Base-by-base conservation (phyloP, 225 moss, liverwort and hornwort genomes). In the Sphagnum contortum region DNA sequence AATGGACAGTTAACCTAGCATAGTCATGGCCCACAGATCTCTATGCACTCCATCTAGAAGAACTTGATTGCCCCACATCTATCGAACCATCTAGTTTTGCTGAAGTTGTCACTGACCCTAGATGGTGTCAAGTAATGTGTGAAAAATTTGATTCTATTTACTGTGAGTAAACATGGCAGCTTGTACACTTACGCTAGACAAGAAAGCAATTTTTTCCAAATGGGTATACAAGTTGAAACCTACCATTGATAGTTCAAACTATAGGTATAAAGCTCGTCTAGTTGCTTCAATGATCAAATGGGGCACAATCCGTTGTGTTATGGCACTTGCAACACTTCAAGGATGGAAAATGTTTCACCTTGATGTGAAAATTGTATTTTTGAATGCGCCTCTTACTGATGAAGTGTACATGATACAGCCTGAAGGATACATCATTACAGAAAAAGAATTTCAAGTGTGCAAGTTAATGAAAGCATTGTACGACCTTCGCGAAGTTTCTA, bases 271-370 rank as follows among this genome's bases (percentile, higher is more conserved):
- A n/a, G n/a, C n/a, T n/a, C n/a, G n/a, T 54, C n/a, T n/a, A n/a
- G n/a, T 58, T 12, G 10, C 14, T 58, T n/a, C 10, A 5, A 5
- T 11, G 4, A 12, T 58, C 7, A 58, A 58, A 58, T 58, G 58
- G n/a, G 14, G 7, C 7, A 12, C 58, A 1, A 29, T 12, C n/a
- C 1, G n/a, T 5, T 12, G 5, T n/a, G 5, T 29, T 12, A n/a
- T 2, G 8, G 58, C 52, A 8, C 12, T 59, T 5, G 58, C 14
- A 1, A 2, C 58, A 59, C 14, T 1, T 12, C n/a, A 5, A 59
- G 58, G 58, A 59, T 59, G 58, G 58, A n/a, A 59, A 12, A 59
- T 59, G 5, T 12, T 12, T 59, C 58, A 59, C 12, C 58, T 59
- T 59, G 58, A 59, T 29, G 1, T 59, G 5, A 59, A 59, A n/a